phyloP scores from a whole-genome alignment of 345 rosid genomes.

The Salix udensis region DNA sequence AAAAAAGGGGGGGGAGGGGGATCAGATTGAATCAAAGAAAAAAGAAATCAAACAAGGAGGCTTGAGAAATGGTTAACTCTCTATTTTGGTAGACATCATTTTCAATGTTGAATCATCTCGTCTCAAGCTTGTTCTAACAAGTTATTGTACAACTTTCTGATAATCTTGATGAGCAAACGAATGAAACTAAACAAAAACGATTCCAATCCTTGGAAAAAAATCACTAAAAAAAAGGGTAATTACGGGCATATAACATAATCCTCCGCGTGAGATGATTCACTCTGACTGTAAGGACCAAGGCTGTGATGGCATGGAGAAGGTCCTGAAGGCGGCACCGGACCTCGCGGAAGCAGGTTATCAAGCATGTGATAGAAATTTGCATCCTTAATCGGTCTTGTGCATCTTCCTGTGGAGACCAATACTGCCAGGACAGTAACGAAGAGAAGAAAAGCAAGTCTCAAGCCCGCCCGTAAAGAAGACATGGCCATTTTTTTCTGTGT shows the following conservation, averaged over 20 bases:
- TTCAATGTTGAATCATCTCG: too few species aligned
- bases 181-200: too few species aligned
- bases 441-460: background rate
- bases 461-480: background rate
- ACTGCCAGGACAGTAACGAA: background rate
- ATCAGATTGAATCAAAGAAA: too few species aligned
- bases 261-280: conserved; percentile 7
- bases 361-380: conserved; percentile 2
- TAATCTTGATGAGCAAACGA: too few species aligned
- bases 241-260: conserved; percentile 39
- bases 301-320: conserved; percentile 53
- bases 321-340: conserved; percentile 58
- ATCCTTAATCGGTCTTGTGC: conserved; percentile 9
- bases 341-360: conserved; percentile 42
- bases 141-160: too few species aligned
- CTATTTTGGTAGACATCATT: too few species aligned
- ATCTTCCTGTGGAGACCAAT: background rate
- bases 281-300: conserved; percentile 25
- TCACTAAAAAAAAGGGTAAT: background rate
- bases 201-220: background rate
- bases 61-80: too few species aligned
- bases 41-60: too few species aligned
- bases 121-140: too few species aligned
- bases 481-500: background rate
- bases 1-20: too few species aligned